phyloP scores from a whole-genome alignment of 2,329 filamentous ascomycete genomes.

The Colletotrichum agaves region DNA sequence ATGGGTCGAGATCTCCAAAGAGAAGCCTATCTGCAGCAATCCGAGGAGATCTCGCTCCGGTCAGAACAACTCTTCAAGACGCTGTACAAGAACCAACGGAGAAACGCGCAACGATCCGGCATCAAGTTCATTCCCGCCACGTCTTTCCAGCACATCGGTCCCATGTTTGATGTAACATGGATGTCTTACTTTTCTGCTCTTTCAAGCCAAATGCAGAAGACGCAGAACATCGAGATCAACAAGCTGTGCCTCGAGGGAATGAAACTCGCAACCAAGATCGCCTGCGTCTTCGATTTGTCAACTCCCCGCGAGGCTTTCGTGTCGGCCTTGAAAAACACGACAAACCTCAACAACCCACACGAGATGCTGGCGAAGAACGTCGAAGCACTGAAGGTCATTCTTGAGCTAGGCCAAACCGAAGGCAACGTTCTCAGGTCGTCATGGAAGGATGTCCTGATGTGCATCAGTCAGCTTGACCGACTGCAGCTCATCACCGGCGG shows the following conservation, averaged over 20 bases:
- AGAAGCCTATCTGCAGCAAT: slow-evolving; percentile 94
- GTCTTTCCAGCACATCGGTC: slow-evolving; percentile 92
- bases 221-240: slow-evolving; percentile 91
- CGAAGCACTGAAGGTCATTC: slow-evolving; percentile 88
- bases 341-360: slow-evolving; percentile 93
- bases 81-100: slow-evolving; percentile 87
- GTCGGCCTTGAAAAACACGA: slow-evolving; percentile 89
- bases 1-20: slow-evolving; percentile 91
- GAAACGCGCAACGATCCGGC: slow-evolving; percentile 76
- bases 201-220: slow-evolving; percentile 92
- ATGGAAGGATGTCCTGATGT: slow-evolving; percentile 95
- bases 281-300: slow-evolving; percentile 91
- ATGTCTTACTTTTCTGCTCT: slow-evolving; percentile 98
- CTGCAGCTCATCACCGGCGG: slow-evolving; percentile 95
- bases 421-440: slow-evolving; percentile 89
- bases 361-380: slow-evolving; percentile 98
- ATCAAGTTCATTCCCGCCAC: slow-evolving; percentile 90
- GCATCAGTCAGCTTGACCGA: slow-evolving; percentile 93
- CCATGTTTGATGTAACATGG: slow-evolving; percentile 99
- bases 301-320: slow-evolving; percentile 97
- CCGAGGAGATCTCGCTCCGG: slow-evolving; percentile 84
- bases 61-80: slow-evolving; percentile 92
- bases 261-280: slow-evolving; percentile 91
- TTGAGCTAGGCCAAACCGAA: slow-evolving; percentile 93
- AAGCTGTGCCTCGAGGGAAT: slow-evolving; percentile 94